Percentiles rank a stretch among this genome's conserved stretches.
Evolutionary conservation across 2,329 filamentous ascomycete species (phyloP).

Genomic region (Tolypocladium capitatum): DNA sequence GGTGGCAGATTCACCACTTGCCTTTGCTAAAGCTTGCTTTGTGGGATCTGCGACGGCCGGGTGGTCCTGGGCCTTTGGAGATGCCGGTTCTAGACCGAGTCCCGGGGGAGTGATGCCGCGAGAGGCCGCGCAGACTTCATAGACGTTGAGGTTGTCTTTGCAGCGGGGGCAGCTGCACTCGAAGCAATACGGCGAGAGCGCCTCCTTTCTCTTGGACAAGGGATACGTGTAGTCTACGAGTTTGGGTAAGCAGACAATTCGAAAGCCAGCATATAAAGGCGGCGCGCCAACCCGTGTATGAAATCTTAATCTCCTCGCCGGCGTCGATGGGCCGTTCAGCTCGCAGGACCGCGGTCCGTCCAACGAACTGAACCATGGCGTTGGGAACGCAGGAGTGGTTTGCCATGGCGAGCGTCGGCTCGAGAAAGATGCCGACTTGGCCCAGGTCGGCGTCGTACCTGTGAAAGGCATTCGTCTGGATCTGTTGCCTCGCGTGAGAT

Average conservation of each 20-base stretch:
- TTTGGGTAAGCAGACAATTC: background rate
- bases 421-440: constrained; percentile 41
- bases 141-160: constrained; percentile 35
- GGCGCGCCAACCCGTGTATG: constrained; percentile 42
- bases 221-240: constrained; percentile 33
- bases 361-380: constrained; percentile 41
- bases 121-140: constrained; percentile 33
- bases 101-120: constrained; percentile 29
- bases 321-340: constrained; percentile 34
- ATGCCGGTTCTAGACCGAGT: constrained; percentile 30
- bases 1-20: constrained; percentile 13
- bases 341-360: constrained; percentile 35
- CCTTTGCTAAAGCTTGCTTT: constrained; percentile 7
- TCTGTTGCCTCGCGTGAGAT: constrained; percentile 20
- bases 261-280: background rate
- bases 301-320: constrained; percentile 46
- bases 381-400: constrained; percentile 53
- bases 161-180: constrained; percentile 38
- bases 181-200: constrained; percentile 38
- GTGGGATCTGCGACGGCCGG: constrained; percentile 10
- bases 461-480: constrained; percentile 50
- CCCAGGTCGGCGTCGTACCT: constrained; percentile 38
- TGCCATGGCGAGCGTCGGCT: constrained; percentile 41
- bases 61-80: constrained; percentile 15
- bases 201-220: constrained; percentile 25